Conservation (phyloP, 2,329 filamentous ascomycete genomes). For the Myotisia sp. region DNA sequence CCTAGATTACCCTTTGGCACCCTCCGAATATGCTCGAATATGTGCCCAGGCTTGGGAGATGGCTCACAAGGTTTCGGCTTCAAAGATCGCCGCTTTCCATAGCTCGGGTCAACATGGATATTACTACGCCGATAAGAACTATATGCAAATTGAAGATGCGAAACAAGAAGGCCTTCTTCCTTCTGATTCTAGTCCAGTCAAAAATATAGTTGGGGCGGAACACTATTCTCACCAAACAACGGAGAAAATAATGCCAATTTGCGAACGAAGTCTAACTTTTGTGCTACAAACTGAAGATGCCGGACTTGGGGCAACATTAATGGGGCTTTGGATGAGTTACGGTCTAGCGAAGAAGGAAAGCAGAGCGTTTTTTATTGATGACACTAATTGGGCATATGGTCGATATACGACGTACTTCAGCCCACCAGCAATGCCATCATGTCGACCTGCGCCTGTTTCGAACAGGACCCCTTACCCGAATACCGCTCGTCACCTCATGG, state of each 20-base stretch:
- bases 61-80: slow-evolving; percentile 42
- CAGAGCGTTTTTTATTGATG: slow-evolving; percentile 70
- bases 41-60: slow-evolving; percentile 54
- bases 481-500: slow-evolving; percentile 57
- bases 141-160: slow-evolving; percentile 61
- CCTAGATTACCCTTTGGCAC: slow-evolving; percentile 51
- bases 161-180: slow-evolving; percentile 50
- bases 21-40: slow-evolving; percentile 54
- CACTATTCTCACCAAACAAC: slow-evolving; percentile 11
- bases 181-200: slow-evolving; percentile 10
- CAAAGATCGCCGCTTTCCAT: slow-evolving; percentile 22
- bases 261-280: slow-evolving; percentile 60
- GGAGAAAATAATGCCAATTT: slow-evolving; percentile 35
- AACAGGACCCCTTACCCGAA: slow-evolving; percentile 70
- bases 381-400: slow-evolving; percentile 71
- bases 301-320: slow-evolving; percentile 60
- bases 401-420: slow-evolving; percentile 59
- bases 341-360: slow-evolving; percentile 61
- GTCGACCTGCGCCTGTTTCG: slow-evolving; percentile 56
- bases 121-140: slow-evolving; percentile 51
- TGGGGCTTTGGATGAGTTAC: slow-evolving; percentile 74
- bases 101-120: slow-evolving; percentile 33
- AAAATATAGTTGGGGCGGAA: slow-evolving; percentile 24
- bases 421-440: slow-evolving; percentile 49
- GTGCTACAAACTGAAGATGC: slow-evolving; percentile 60